phyloP scores from a whole-genome alignment of 1,284 basidiomycete genomes.

The Ganoderma lucidum region DNA sequence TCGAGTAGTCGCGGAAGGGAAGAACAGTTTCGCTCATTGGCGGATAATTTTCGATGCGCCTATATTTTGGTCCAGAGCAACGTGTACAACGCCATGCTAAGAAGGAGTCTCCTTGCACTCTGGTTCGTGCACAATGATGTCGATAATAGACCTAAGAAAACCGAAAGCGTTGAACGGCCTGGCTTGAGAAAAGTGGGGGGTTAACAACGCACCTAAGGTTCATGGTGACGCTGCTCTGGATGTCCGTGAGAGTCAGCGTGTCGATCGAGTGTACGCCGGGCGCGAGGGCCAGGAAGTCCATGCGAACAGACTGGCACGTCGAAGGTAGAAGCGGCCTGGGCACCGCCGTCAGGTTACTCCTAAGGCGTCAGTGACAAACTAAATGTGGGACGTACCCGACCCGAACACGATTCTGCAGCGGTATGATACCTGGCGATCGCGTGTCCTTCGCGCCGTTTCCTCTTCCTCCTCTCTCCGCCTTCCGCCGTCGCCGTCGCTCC shows the following conservation, averaged over 20 bases:
- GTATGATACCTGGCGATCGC: conserved; percentile 63
- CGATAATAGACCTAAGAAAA: conserved; percentile 64
- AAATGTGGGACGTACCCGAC: conserved; percentile 68
- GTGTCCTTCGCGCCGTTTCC: conserved; percentile 37
- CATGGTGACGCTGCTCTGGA: conserved; percentile 75
- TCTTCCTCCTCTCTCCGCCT: background rate
- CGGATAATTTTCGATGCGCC: too few relatives aligned
- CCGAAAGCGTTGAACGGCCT: background rate
- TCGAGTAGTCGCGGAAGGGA: too few relatives aligned
- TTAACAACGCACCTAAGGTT: conserved; percentile 71
- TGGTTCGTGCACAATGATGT: conserved; percentile 69
- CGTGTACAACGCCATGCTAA: background rate
- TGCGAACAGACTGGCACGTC: conserved; percentile 86
- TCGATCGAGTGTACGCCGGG: conserved; percentile 85
- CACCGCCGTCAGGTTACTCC: background rate
- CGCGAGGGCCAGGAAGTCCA: conserved; percentile 83
- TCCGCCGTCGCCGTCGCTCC: conserved; percentile 54
- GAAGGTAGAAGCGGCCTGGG: conserved; percentile 79
- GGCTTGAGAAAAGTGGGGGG: too few relatives aligned
- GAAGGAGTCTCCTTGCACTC: background rate
- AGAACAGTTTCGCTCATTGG: too few relatives aligned
- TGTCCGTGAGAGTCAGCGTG: conserved; percentile 74
- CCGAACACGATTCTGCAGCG: conserved; percentile 83
- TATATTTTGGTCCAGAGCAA: too few relatives aligned
- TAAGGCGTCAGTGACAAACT: background rate